Evolutionary conservation across 495 filamentous ascomycete species (phyloP).

Genomic region (Penicillium canescens): DNA sequence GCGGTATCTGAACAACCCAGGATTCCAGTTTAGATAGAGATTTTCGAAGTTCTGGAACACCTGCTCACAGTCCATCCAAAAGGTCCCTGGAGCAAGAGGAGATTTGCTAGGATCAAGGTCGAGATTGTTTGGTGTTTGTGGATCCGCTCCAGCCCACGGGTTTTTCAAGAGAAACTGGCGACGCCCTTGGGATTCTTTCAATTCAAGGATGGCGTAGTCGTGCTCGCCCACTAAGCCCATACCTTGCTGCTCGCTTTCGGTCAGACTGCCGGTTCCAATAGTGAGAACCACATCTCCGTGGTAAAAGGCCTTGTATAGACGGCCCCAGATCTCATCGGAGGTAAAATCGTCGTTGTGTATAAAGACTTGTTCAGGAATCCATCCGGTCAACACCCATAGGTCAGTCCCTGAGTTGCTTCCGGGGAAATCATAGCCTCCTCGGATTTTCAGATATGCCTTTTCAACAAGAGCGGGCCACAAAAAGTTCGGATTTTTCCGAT

Average conservation of each 20-base stretch:
- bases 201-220: constrained; percentile 87
- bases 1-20: constrained; percentile 73
- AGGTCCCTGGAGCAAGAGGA: constrained; percentile 62
- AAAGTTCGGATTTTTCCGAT: constrained; percentile 72
- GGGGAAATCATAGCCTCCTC: constrained; percentile 96
- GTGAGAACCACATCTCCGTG: constrained; percentile 85
- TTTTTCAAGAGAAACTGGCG: constrained; percentile 85
- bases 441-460: constrained; percentile 96
- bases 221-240: constrained; percentile 86
- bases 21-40: constrained; percentile 97
- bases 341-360: constrained; percentile 79
- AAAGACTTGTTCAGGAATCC: constrained; percentile 96
- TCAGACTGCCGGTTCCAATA: constrained; percentile 82
- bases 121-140: constrained; percentile 15
- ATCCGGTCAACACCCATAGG: constrained; percentile 85
- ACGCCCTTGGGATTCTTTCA: constrained; percentile 65
- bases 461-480: constrained; percentile 94
- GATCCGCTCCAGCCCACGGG: constrained; percentile 80
- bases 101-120: constrained; percentile 10
- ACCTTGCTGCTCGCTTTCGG: constrained; percentile 67
- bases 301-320: constrained; percentile 72
- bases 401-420: constrained; percentile 98
- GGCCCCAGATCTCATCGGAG: constrained; percentile 71
- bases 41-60: constrained; percentile 90
- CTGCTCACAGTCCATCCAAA: constrained; percentile 88